phyloP scores from a whole-genome alignment of 2,329 filamentous ascomycete genomes.

The Plenodomus lindquistii region DNA sequence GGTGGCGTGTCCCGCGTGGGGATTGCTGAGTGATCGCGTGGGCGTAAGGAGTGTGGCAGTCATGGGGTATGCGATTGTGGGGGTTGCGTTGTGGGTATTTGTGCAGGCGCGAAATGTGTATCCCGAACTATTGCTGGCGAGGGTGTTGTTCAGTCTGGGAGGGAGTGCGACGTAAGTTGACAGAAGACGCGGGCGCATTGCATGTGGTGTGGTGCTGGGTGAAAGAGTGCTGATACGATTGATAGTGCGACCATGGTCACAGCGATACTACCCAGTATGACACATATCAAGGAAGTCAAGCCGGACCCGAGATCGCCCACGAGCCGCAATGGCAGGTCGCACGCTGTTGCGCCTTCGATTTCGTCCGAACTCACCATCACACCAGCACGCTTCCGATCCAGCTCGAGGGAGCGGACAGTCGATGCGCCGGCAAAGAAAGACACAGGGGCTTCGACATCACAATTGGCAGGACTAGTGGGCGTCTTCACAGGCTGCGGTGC shows the following conservation, averaged over 20 bases:
- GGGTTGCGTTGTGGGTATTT: slow-evolving; percentile 73
- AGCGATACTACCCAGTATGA: slow-evolving; percentile 79
- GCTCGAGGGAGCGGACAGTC: slow-evolving; percentile 19
- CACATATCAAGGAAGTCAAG: slow-evolving; percentile 38
- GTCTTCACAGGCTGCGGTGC: slow-evolving; percentile 92
- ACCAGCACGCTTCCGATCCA: slow-evolving; percentile 56
- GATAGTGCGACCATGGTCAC: slow-evolving; percentile 86
- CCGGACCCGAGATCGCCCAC: slow-evolving; percentile 31
- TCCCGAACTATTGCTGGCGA: slow-evolving; percentile 81
- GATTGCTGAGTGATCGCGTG: slow-evolving; percentile 73
- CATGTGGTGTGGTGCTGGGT: neutral
- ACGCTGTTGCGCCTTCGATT: slow-evolving; percentile 68
- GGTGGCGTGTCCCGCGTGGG: slow-evolving; percentile 79
- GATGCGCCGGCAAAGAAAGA: slow-evolving; percentile 22
- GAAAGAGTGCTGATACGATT: slow-evolving; percentile 14
- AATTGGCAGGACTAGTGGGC: slow-evolving; percentile 86
- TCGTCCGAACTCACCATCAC: slow-evolving; percentile 78
- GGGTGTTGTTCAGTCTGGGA: slow-evolving; percentile 86
- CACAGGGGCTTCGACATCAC: slow-evolving; percentile 54
- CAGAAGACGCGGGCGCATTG: neutral
- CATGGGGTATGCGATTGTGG: slow-evolving; percentile 80
- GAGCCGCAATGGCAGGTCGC: slow-evolving; percentile 48
- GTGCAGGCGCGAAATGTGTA: slow-evolving; percentile 88
- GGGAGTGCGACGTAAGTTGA: slow-evolving; percentile 75
- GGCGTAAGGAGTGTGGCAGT: slow-evolving; percentile 69